Evolutionary conservation across 208 protist species (phyloP), one percentile per base, ranked within the genome.

Genomic region (Borovskyia barvae): DNA sequence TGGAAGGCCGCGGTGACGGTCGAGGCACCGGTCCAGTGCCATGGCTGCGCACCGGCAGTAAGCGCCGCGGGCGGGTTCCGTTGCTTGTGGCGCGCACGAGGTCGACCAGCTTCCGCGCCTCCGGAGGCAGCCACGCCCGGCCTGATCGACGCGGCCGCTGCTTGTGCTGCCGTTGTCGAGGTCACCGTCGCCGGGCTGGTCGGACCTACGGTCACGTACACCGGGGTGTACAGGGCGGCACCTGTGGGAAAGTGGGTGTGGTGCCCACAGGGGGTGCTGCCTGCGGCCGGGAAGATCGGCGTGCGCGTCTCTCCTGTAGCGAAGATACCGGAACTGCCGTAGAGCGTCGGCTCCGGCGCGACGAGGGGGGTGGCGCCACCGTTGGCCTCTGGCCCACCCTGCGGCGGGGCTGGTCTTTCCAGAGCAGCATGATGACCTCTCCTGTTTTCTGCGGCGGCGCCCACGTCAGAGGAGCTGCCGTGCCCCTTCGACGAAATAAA

Each of bases 11-110:
- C 28, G 12, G 48, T 19, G 20, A 32, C 26, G 6, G 35, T 19
- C 8, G 25, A 7, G 17, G 39, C 14, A 4, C 42, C 5, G n/a
- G 53, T 54, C 62, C 62, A 69, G 37, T 69, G 62, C 62, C 62
- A 69, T 22, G 53, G 53, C 28, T 69, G 62, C 28, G 62, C 52
- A 9, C 53, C 50, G 15, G 53, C 53, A 1, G 62, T 32, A 3
- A 69, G 25, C 20, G 52, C 52, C 0, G 37, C 46, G 1, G 53
- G 57, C 15, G 40, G 60, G 45, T 54, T 42, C 12, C 53, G 53
- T 29, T 41, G 46, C 2, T 42, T 56, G 20, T 30, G 43, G 19
- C 55, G 42, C 19, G 22, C 22, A n/a, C 26, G 53, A 17, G n/a
- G 47, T 11, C 5, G 26, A 0, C 8, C 17, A 20, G 4, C 15